A percentile compares a stretch with the other conserved stretches of the same genome.
Conservation (phyloP, 495 filamentous ascomycete genomes). For the Clavariopsis aquatica region DNA sequence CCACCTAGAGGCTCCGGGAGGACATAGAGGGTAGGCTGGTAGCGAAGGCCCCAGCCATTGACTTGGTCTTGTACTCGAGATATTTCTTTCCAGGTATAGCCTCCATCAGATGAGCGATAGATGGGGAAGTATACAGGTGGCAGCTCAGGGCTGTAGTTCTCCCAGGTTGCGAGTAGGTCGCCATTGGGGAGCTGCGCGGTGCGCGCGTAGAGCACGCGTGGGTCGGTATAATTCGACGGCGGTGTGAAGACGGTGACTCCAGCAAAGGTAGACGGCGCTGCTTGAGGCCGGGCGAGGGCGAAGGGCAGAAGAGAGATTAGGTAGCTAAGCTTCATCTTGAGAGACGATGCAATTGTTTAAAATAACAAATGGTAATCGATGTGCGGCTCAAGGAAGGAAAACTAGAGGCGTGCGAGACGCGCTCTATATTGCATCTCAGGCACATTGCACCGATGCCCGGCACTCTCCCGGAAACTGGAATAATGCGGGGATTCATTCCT, state of each 20-base stretch:
- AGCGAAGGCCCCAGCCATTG: conserved; percentile 64
- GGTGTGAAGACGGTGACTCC: conserved; percentile 47
- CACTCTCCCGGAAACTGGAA: background rate
- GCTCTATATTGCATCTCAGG: background rate
- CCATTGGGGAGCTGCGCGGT: conserved; percentile 52
- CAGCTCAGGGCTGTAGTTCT: conserved; percentile 61
- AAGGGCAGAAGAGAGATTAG: conserved; percentile 12
- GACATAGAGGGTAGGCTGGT: conserved; percentile 68
- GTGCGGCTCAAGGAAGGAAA: background rate
- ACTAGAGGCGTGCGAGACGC: background rate
- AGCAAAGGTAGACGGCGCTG: conserved; percentile 37
- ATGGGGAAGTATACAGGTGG: conserved; percentile 63
- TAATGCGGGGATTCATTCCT: conserved; percentile 21
- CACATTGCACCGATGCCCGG: background rate
- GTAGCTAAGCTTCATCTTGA: conserved; percentile 26
- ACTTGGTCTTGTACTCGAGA: conserved; percentile 62
- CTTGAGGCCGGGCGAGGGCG: background rate
- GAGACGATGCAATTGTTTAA: background rate
- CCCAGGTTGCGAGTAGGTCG: conserved; percentile 65
- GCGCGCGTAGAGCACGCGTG: conserved; percentile 56
- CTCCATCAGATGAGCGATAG: conserved; percentile 62
- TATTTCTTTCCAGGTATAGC: conserved; percentile 62
- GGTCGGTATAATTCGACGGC: conserved; percentile 49
- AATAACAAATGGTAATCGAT: background rate
- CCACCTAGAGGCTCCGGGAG: conserved; percentile 58